Evolutionary conservation across 306 rosid genomes (phyloP).

Genomic region (Cucumis melo): DNA sequence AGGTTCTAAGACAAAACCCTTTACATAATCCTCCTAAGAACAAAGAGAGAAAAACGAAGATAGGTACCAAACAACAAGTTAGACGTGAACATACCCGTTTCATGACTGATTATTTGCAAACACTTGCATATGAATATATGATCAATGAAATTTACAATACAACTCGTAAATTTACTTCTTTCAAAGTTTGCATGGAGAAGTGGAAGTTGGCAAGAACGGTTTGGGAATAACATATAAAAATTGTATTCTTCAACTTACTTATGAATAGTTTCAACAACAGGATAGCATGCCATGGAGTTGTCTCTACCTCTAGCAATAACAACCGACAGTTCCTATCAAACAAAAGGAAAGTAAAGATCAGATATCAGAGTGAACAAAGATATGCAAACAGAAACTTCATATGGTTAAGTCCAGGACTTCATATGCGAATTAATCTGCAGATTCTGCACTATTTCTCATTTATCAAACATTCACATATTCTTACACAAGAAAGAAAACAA

Average conservation of each 20-base stretch:
- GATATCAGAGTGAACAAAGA: background rate
- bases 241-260: conserved; percentile 35
- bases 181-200: background rate
- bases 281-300: conserved; percentile 55
- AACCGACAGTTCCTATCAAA: conserved; percentile 70
- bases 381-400: background rate
- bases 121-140: background rate
- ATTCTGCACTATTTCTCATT: background rate
- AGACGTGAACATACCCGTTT: background rate
- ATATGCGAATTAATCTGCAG: background rate
- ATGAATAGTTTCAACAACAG: conserved; percentile 92
- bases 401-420: background rate
- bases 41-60: background rate
- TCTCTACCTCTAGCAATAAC: conserved; percentile 86
- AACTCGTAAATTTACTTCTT: background rate
- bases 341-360: background rate
- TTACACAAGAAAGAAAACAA: background rate
- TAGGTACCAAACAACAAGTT: background rate
- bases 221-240: background rate
- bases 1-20: background rate
- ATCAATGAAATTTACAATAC: background rate
- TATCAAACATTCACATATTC: background rate
- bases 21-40: background rate
- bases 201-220: background rate
- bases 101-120: background rate